A percentile compares a stretch with the other conserved stretches of the same genome.
Conservation (phyloP, 306 rosid genomes). For the Urtica urens region DNA sequence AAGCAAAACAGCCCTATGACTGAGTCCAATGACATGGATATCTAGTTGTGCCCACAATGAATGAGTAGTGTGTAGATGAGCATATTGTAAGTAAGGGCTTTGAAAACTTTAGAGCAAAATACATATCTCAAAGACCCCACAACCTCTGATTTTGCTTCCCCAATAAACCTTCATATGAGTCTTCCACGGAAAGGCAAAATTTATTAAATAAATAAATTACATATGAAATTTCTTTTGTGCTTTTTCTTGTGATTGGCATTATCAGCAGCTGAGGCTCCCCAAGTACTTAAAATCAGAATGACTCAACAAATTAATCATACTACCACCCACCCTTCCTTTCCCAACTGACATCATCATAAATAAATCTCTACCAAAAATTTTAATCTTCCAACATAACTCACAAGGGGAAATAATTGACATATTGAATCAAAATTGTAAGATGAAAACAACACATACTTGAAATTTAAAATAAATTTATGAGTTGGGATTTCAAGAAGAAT, state of each 20-base stretch:
- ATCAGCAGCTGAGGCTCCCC: constrained; percentile 26
- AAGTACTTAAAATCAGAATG: constrained; percentile 19
- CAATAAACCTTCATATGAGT: constrained; percentile 12
- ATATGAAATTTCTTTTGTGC: constrained; percentile 8
- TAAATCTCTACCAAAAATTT: constrained; percentile 8
- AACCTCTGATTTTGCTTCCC: constrained; percentile 31
- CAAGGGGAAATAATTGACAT: no score
- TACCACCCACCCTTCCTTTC: constrained; percentile 31
- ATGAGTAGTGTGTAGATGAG: constrained; percentile 14
- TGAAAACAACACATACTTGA: not conserved
- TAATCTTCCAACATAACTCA: not conserved
- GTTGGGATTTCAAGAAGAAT: no score
- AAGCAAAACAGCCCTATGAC: constrained; percentile 2
- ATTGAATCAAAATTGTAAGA: not conserved
- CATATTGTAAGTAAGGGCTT: constrained; percentile 9
- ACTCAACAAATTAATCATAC: constrained; percentile 31
- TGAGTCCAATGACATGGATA: constrained; percentile 19
- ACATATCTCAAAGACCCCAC: constrained; percentile 16
- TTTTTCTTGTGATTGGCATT: constrained; percentile 43
- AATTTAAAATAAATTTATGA: no score
- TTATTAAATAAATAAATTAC: not conserved
- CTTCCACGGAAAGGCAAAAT: constrained; percentile 6
- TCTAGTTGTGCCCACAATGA: constrained; percentile 34
- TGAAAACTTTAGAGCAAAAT: constrained; percentile 32
- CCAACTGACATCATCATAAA: constrained; percentile 39